Evolutionary conservation across 129 eudicot genomes (phyloP).

Genomic region (Flaveria sonorensis): DNA sequence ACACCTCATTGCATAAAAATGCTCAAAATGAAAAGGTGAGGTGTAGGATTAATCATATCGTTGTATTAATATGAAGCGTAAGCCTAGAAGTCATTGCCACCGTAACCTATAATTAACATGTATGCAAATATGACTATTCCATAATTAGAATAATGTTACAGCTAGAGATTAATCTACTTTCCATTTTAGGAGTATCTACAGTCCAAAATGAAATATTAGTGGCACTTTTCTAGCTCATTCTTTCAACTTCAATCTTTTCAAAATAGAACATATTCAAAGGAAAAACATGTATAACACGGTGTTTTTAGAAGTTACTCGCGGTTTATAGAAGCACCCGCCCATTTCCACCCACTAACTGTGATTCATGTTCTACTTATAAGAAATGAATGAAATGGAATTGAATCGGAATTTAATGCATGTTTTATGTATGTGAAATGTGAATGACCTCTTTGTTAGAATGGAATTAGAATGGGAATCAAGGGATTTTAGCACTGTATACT

Average conservation of each 20-base stretch:
- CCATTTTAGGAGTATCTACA: not conserved
- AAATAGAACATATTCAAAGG: not conserved
- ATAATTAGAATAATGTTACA: not conserved
- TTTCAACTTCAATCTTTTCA: not conserved
- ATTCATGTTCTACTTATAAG: not conserved
- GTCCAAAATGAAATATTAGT: not conserved
- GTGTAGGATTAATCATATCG: not conserved
- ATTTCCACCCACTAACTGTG: not conserved
- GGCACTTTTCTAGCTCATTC: not conserved
- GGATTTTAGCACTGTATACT: not conserved
- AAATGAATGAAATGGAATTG: not conserved
- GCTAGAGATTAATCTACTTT: not conserved
- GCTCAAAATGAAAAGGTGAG: not conserved
- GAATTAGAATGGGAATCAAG: not conserved
- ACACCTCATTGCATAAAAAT: no score
- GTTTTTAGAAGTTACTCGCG: not conserved
- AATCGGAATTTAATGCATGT: not conserved
- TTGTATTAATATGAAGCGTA: not conserved
- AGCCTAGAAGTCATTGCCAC: not conserved
- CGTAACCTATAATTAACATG: no score
- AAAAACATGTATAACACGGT: not conserved
- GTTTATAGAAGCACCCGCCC: no score
- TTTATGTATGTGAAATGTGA: slow-evolving; percentile 3
- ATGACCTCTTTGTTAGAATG: slow-evolving; percentile 7
- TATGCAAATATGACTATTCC: no score